A percentile compares a stretch with the other conserved stretches of the same genome.
These are phyloP conservation scores for Calonectria leucothoes DNA, from an alignment of 2,329 filamentous ascomycete genomes.

Conservation along the genomic window DNA sequence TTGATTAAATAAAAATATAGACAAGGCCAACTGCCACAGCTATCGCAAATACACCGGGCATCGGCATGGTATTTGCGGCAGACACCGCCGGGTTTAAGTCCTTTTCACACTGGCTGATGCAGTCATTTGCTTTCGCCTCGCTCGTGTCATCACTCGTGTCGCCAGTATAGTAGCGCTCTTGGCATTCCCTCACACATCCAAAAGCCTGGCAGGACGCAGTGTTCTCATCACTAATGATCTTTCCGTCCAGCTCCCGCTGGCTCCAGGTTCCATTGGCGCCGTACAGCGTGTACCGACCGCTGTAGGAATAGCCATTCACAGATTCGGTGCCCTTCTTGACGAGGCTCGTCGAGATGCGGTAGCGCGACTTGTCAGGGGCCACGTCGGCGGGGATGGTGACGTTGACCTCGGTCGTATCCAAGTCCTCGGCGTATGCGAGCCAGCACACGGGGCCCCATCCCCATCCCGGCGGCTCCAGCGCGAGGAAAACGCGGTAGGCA, in stretches of 20 bases:
- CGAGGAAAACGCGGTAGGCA: conserved; percentile 37
- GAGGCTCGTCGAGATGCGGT: conserved; percentile 29
- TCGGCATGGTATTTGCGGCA: neutral
- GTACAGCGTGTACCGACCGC: conserved; percentile 16
- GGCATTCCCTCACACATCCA: conserved; percentile 32
- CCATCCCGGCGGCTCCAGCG: conserved; percentile 35
- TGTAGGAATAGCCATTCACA: conserved; percentile 36
- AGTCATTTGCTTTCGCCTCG: conserved; percentile 22
- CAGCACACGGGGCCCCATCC: conserved; percentile 35
- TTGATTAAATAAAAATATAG: neutral
- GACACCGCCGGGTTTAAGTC: conserved; percentile 27
- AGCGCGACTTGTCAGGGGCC: conserved; percentile 29
- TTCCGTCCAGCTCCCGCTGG: conserved; percentile 35
- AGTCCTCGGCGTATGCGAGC: conserved; percentile 25
- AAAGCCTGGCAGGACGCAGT: conserved; percentile 34
- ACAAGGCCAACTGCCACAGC: neutral
- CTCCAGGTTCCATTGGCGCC: conserved; percentile 39
- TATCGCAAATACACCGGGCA: neutral
- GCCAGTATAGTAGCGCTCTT: conserved; percentile 33
- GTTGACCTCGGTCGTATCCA: conserved; percentile 34
- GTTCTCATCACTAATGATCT: conserved; percentile 25
- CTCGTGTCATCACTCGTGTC: conserved; percentile 29
- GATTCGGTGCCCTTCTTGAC: conserved; percentile 21
- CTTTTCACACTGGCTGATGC: conserved; percentile 30
- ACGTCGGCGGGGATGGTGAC: conserved; percentile 39